A percentile compares a stretch with the other conserved stretches of the same genome.
Evolutionary conservation across 768 basidiomycete genomes (phyloP).

Genomic region (Suillus occidentalis): DNA sequence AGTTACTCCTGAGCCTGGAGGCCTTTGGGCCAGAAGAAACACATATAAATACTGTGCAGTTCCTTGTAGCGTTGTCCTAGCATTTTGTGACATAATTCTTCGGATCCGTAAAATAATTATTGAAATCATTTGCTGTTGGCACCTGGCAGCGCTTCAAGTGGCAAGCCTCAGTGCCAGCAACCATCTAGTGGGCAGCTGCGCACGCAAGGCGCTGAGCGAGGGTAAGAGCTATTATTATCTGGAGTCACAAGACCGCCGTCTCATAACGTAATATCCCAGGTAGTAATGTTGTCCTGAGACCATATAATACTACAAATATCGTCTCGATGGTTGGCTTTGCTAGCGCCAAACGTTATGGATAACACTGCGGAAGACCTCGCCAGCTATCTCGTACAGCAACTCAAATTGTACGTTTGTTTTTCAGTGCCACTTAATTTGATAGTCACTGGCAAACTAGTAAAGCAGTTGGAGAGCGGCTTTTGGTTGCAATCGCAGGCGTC

Average conservation of each 20-base stretch:
- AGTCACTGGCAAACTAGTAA: background rate
- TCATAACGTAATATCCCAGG: background rate
- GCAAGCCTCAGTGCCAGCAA: no score
- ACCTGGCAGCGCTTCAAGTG: no score
- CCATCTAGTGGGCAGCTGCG: no score
- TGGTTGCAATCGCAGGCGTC: constrained; percentile 74
- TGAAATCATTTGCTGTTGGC: no score
- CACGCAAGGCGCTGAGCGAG: background rate
- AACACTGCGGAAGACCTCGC: constrained; percentile 40
- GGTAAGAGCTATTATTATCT: background rate
- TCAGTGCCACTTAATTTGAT: constrained; percentile 16
- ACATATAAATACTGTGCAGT: background rate
- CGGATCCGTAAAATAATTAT: no score
- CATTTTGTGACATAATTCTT: no score
- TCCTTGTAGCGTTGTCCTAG: no score
- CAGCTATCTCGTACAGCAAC: constrained; percentile 33
- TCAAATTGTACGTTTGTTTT: constrained; percentile 38
- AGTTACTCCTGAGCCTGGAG: background rate
- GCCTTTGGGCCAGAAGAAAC: background rate
- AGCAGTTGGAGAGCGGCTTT: constrained; percentile 41
- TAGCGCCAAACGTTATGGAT: constrained; percentile 36
- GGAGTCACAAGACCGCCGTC: background rate
- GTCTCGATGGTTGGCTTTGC: background rate
- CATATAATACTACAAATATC: background rate
- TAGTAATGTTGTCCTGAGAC: background rate